Evolutionary conservation across 177 flowering plant genomes (phyloP).

Genomic region (Vitis hybrid): DNA sequence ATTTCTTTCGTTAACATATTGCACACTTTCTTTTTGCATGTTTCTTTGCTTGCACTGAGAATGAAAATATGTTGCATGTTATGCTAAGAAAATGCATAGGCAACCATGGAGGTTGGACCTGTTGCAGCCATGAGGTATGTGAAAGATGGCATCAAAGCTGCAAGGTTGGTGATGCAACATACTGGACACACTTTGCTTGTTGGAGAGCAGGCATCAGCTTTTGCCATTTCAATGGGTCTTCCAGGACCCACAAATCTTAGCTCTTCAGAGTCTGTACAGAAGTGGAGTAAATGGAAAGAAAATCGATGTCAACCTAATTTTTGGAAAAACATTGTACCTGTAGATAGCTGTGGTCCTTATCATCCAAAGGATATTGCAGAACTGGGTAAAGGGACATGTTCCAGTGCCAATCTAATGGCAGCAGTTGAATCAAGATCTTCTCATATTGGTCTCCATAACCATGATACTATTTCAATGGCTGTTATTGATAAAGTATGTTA

Average conservation of each 20-base stretch:
- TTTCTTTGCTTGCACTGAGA: background rate
- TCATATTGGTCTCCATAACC: no score
- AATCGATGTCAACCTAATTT: constrained; percentile 87
- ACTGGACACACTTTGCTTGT: no score
- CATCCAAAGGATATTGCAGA: no score
- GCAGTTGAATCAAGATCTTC: no score
- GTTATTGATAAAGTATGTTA: no score
- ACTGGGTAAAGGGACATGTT: no score
- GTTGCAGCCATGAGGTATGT: constrained; percentile 94
- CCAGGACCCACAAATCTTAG: constrained; percentile 91
- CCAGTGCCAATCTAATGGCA: no score
- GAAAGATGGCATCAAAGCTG: constrained; percentile 64
- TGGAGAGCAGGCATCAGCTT: constrained; percentile 33
- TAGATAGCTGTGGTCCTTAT: constrained; percentile 15
- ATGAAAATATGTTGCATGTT: constrained; percentile 12
- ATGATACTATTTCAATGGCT: no score
- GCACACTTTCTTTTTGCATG: background rate
- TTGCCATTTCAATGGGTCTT: constrained; percentile 95
- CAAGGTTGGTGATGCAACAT: no score
- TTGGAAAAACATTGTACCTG: constrained; percentile 66
- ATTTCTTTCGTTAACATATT: background rate
- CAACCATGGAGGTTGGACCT: constrained; percentile 97
- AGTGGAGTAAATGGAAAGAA: constrained; percentile 83
- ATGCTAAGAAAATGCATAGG: constrained; percentile 64
- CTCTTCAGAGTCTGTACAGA: constrained; percentile 68